Conservation (phyloP, 495 filamentous ascomycete genomes). For the Staphylotrichum longicolle region DNA sequence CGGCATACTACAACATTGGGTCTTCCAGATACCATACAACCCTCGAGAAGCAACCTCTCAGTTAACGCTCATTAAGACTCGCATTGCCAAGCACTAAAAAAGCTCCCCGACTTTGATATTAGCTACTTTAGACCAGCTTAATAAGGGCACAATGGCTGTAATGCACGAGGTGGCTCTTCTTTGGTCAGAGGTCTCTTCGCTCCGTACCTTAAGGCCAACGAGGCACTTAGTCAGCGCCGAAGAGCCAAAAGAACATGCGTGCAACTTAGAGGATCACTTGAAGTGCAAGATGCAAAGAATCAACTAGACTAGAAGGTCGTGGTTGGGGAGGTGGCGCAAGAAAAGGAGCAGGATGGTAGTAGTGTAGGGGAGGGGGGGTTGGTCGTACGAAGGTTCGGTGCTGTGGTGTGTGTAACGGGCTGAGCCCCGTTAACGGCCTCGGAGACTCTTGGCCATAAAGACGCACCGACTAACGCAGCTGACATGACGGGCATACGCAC, state of each 20-base stretch:
- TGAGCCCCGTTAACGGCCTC: too few species aligned
- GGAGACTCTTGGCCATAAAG: too few species aligned
- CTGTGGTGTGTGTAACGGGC: too few species aligned
- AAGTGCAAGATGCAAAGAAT: too few species aligned
- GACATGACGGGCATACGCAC: too few species aligned
- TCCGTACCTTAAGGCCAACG: neutral
- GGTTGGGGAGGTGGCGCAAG: too few species aligned
- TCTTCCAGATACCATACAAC: slow-evolving; percentile 4
- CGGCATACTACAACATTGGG: neutral
- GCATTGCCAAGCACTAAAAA: slow-evolving; percentile 5
- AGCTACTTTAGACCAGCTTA: neutral
- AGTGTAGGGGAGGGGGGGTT: too few species aligned
- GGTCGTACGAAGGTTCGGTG: too few species aligned
- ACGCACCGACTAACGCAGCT: too few species aligned
- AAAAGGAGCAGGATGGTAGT: too few species aligned
- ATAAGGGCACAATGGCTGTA: neutral
- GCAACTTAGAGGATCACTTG: too few species aligned
- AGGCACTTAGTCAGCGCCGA: neutral
- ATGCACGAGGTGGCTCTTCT: neutral
- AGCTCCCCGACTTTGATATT: neutral
- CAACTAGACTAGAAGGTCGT: too few species aligned
- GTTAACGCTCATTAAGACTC: slow-evolving; percentile 13
- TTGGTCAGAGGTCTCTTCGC: neutral
- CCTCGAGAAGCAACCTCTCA: neutral
- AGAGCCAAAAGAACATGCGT: neutral